Percentiles rank a stretch among this genome's conserved stretches.
These are phyloP conservation scores for Zhuliangozyma blackwelliae DNA, from an alignment of 1,139 yeast genomes.

Conservation along the genomic window DNA sequence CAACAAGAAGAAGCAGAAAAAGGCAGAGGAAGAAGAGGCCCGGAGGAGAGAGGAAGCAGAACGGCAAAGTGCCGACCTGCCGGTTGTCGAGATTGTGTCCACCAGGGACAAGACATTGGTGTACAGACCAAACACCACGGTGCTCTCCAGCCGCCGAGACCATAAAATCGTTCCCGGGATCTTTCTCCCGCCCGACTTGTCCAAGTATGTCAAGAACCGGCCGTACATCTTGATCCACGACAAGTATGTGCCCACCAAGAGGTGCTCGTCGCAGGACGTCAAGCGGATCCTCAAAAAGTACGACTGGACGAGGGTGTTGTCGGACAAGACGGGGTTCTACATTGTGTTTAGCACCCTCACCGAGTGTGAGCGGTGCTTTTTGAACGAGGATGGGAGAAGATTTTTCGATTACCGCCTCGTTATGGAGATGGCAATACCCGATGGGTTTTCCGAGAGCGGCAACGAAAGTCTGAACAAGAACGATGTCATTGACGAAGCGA, in stretches of 20 bases:
- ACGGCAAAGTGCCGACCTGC: background rate
- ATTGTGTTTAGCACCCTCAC: slow-evolving; percentile 60
- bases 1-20: slow-evolving; percentile 4
- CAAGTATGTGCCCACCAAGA: slow-evolving; percentile 48
- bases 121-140: slow-evolving; percentile 31
- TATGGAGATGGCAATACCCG: slow-evolving; percentile 55
- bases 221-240: slow-evolving; percentile 57
- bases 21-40: slow-evolving; percentile 7
- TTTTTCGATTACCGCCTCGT: slow-evolving; percentile 46
- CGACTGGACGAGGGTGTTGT: slow-evolving; percentile 61
- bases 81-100: slow-evolving; percentile 2
- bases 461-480: slow-evolving; percentile 10
- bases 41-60: background rate
- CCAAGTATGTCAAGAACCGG: slow-evolving; percentile 44
- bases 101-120: slow-evolving; percentile 5
- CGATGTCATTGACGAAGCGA: slow-evolving; percentile 53
- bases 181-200: slow-evolving; percentile 43
- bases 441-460: slow-evolving; percentile 18
- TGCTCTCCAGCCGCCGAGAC: slow-evolving; percentile 28
- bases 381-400: slow-evolving; percentile 59
- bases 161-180: slow-evolving; percentile 31
- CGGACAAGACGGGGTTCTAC: slow-evolving; percentile 64
- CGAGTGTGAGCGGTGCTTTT: slow-evolving; percentile 66
- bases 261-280: slow-evolving; percentile 50
- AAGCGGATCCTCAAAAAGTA: slow-evolving; percentile 51